These are phyloP conservation scores for Crepidotus variabilis DNA, from an alignment of 768 basidiomycete genomes.

Conservation along the genomic window DNA sequence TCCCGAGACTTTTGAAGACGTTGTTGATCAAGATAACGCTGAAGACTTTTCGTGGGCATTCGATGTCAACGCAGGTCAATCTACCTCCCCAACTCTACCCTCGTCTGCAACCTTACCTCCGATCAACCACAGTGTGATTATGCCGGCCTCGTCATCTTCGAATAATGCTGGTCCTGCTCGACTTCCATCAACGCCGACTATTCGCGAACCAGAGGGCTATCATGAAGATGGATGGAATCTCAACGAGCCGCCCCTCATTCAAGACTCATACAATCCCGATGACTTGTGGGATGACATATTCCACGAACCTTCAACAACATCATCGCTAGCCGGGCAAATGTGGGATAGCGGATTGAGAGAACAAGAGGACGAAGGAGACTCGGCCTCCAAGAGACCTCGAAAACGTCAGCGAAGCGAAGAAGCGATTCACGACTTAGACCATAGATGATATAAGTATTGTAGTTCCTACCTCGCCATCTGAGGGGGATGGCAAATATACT, in stretches of 20 bases:
- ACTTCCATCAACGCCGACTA: too few species aligned
- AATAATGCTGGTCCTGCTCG: too few species aligned
- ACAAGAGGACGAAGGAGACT: slow-evolving; percentile 8
- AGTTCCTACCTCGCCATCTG: too few species aligned
- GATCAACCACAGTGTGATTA: background rate
- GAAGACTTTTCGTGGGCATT: slow-evolving; percentile 44
- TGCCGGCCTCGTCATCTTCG: too few species aligned
- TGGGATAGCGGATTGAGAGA: too few species aligned
- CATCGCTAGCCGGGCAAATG: too few species aligned
- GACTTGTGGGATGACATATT: background rate
- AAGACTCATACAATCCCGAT: too few species aligned
- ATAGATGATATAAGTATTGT: background rate
- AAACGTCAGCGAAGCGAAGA: slow-evolving; percentile 29
- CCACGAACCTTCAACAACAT: background rate
- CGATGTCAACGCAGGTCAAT: slow-evolving; percentile 25
- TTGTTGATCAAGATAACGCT: slow-evolving; percentile 14
- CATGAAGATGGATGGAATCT: too few species aligned
- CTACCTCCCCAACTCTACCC: background rate
- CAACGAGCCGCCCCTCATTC: too few species aligned
- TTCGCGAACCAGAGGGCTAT: too few species aligned
- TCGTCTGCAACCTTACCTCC: background rate
- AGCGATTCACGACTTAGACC: slow-evolving; percentile 1
- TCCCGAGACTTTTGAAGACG: background rate
- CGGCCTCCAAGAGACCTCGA: slow-evolving; percentile 17
- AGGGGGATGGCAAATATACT: too few species aligned